A percentile compares a stretch with the other conserved stretches of the same genome.
These are phyloP conservation scores for Cutaneotrichosporon cutaneum DNA, from an alignment of 1,284 basidiomycete genomes.

Conservation along the genomic window DNA sequence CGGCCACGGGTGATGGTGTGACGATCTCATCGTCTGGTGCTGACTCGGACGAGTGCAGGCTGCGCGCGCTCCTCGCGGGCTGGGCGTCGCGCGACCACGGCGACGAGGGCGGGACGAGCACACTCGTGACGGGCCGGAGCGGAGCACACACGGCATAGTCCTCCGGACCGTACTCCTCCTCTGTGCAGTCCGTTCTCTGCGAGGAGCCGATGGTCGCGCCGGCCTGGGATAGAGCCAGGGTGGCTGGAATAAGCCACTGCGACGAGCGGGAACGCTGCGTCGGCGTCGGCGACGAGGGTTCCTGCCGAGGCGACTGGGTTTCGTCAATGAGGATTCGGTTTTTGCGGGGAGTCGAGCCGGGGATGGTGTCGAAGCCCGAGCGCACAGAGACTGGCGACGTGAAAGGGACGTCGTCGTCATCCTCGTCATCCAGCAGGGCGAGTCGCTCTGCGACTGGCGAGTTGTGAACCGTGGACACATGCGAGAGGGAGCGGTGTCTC, in stretches of 20 bases:
- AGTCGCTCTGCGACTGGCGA: neutral
- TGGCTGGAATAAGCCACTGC: neutral
- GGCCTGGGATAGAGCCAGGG: neutral
- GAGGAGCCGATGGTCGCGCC: conserved; percentile 1
- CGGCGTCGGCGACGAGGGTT: conserved; percentile 20
- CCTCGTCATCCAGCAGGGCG: neutral
- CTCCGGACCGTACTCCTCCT: conserved; percentile 5
- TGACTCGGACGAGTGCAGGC: conserved; percentile 30
- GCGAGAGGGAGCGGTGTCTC: conserved; percentile 25
- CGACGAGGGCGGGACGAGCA: conserved; percentile 30
- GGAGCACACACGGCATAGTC: neutral
- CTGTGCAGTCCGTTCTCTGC: neutral
- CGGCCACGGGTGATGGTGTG: conserved; percentile 27
- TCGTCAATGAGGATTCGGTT: neutral
- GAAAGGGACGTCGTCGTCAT: conserved; percentile 14
- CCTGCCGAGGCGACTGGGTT: neutral
- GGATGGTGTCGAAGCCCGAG: conserved; percentile 16
- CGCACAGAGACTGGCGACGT: conserved; percentile 16
- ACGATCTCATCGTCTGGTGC: conserved; percentile 36
- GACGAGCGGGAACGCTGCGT: conserved; percentile 9
- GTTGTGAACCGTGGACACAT: conserved; percentile 19
- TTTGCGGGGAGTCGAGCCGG: conserved; percentile 11
- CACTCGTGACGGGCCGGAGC: neutral
- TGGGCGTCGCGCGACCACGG: conserved; percentile 5
- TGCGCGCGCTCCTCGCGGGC: neutral